phyloP scores from a whole-genome alignment of 257 asterid species.

The Catharanthus roseus region DNA sequence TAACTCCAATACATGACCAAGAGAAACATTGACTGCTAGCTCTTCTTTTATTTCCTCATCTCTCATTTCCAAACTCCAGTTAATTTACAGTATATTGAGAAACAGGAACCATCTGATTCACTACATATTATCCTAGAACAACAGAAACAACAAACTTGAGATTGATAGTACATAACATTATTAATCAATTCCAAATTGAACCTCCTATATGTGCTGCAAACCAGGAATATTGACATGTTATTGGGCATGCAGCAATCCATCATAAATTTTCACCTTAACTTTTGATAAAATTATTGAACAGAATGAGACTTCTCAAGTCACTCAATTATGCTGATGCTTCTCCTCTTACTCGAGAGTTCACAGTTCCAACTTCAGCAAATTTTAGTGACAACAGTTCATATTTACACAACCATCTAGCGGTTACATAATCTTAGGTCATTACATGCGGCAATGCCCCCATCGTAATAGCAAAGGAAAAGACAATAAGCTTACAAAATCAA shows the following conservation, averaged over 20 bases:
- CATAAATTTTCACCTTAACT: background rate
- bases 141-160: background rate
- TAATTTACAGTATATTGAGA: background rate
- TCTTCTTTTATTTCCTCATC: background rate
- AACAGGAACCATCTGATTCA: background rate
- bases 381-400: background rate
- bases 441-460: background rate
- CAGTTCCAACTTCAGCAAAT: background rate
- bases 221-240: background rate
- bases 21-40: background rate
- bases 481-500: background rate
- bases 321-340: background rate
- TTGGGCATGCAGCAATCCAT: background rate
- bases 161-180: no score
- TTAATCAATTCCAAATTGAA: background rate
- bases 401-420: background rate
- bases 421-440: background rate
- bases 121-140: background rate
- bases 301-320: background rate
- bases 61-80: background rate
- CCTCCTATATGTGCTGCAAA: background rate
- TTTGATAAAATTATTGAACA: background rate
- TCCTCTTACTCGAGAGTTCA: no score
- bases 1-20: background rate
- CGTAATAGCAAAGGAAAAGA: background rate